A percentile compares a stretch with the other conserved stretches of the same genome.
phyloP scores from a whole-genome alignment of 768 basidiomycete species.

The Auricularia heimuer region DNA sequence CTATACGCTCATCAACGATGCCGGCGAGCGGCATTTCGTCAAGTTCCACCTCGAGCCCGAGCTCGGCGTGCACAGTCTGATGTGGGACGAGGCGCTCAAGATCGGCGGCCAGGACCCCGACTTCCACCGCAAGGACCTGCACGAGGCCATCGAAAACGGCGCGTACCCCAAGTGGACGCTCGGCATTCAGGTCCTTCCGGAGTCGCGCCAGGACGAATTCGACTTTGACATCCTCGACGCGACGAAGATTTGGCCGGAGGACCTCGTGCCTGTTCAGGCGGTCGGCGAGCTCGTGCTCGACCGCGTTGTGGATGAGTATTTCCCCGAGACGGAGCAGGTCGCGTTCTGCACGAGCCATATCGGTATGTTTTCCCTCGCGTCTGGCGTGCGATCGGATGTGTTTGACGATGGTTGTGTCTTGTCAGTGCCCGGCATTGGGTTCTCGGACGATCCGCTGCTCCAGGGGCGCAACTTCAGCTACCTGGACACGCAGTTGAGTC shows the following conservation, averaged over 20 bases:
- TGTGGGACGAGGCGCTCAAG: slow-evolving; percentile 89
- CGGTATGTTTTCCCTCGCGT: slow-evolving; percentile 3
- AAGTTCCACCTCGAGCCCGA: slow-evolving; percentile 80
- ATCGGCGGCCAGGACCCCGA: slow-evolving; percentile 70
- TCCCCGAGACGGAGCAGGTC: slow-evolving; percentile 80
- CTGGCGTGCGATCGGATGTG: no score
- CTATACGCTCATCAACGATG: slow-evolving; percentile 58
- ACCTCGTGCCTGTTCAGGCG: slow-evolving; percentile 62
- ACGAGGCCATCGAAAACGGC: slow-evolving; percentile 70
- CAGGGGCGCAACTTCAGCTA: slow-evolving; percentile 83
- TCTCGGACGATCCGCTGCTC: slow-evolving; percentile 71
- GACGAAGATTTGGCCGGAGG: slow-evolving; percentile 81
- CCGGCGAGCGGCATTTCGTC: slow-evolving; percentile 67
- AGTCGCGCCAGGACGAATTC: slow-evolving; percentile 67
- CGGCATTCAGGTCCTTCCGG: slow-evolving; percentile 61
- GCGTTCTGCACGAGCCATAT: slow-evolving; percentile 71
- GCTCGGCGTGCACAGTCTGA: slow-evolving; percentile 70
- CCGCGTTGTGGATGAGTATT: slow-evolving; percentile 61
- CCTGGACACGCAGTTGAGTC: slow-evolving; percentile 73
- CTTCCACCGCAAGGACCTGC: slow-evolving; percentile 79
- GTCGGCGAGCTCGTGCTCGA: slow-evolving; percentile 69
- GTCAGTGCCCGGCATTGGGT: slow-evolving; percentile 55
- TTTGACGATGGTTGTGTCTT: slow-evolving; percentile 7
- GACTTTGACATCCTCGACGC: slow-evolving; percentile 84
- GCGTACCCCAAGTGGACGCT: slow-evolving; percentile 70